Evolutionary conservation across 1,284 basidiomycete genomes (phyloP).

Genomic region (Amylostereum chailletii): DNA sequence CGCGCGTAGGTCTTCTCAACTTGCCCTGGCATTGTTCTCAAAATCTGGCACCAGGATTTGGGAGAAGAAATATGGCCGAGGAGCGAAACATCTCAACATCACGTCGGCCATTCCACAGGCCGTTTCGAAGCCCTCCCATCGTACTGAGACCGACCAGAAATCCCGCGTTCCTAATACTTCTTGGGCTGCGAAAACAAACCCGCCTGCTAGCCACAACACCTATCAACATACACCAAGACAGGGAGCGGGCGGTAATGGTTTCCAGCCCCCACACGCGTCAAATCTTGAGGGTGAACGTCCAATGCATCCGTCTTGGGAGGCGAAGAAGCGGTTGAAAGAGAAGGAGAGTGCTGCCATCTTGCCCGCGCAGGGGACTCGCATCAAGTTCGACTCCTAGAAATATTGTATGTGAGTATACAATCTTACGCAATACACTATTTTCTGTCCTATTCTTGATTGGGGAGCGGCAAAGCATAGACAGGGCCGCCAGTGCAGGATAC

Average conservation of each 20-base stretch:
- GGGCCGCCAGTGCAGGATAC: too few species aligned
- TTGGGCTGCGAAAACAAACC: too few species aligned
- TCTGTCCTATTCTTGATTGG: too few species aligned
- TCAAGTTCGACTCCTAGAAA: slow-evolving; percentile 34
- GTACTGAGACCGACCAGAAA: too few species aligned
- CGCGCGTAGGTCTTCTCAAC: slow-evolving; percentile 63
- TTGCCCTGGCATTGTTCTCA: slow-evolving; percentile 7
- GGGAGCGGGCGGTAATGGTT: background rate
- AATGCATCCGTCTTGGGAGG: slow-evolving; percentile 91
- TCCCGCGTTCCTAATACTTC: too few species aligned
- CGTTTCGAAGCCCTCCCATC: too few species aligned
- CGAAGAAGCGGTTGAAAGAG: slow-evolving; percentile 74
- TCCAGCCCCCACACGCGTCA: slow-evolving; percentile 5
- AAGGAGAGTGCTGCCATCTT: slow-evolving; percentile 45
- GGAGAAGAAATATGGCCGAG: slow-evolving; percentile 92
- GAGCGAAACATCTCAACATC: slow-evolving; percentile 83
- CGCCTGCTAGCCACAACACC: background rate
- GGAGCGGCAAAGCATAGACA: too few species aligned
- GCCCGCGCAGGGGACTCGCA: slow-evolving; percentile 59
- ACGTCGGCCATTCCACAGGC: too few species aligned
- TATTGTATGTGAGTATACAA: too few species aligned
- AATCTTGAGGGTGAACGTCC: slow-evolving; percentile 26
- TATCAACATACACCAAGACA: slow-evolving; percentile 1
- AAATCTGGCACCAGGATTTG: slow-evolving; percentile 60
- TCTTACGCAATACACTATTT: too few species aligned